These are phyloP conservation scores for Acanthamoeba lenticulata DNA, from an alignment of 208 protist species.

Conservation along the genomic window DNA sequence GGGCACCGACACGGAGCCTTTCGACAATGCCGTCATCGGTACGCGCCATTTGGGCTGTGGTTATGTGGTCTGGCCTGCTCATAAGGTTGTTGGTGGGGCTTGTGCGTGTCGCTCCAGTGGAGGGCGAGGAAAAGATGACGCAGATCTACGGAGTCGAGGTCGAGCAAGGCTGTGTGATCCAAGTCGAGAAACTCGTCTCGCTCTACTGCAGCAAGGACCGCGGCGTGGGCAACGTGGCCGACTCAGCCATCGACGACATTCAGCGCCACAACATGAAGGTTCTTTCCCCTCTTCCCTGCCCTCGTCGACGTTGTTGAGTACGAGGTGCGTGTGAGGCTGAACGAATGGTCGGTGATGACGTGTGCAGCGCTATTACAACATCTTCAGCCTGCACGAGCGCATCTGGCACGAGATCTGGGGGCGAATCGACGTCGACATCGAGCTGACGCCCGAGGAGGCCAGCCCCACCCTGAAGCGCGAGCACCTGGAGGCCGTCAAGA, in stretches of 20 bases:
- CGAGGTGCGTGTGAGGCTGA: no score
- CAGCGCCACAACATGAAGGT: slow-evolving; percentile 7
- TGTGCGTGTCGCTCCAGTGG: background rate
- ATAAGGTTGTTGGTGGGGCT: background rate
- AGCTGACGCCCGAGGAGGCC: background rate
- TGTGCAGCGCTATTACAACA: background rate
- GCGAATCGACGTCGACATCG: background rate
- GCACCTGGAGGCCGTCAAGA: background rate
- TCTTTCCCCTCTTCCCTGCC: background rate
- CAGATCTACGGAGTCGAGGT: background rate
- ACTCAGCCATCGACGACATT: background rate
- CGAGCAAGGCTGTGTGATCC: background rate
- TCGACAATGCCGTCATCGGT: background rate
- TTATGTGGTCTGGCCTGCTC: background rate
- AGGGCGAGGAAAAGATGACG: slow-evolving; percentile 1
- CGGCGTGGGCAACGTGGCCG: background rate
- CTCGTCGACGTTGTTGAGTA: background rate
- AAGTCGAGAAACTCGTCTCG: background rate
- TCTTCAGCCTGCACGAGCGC: background rate
- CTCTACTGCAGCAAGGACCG: slow-evolving; percentile 9
- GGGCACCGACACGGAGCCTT: background rate
- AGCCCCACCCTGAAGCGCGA: background rate
- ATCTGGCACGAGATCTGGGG: background rate
- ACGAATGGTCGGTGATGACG: background rate
- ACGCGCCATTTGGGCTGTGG: background rate